Conservation (phyloP, 306 rosid genomes). For the Citrullus amarus region DNA sequence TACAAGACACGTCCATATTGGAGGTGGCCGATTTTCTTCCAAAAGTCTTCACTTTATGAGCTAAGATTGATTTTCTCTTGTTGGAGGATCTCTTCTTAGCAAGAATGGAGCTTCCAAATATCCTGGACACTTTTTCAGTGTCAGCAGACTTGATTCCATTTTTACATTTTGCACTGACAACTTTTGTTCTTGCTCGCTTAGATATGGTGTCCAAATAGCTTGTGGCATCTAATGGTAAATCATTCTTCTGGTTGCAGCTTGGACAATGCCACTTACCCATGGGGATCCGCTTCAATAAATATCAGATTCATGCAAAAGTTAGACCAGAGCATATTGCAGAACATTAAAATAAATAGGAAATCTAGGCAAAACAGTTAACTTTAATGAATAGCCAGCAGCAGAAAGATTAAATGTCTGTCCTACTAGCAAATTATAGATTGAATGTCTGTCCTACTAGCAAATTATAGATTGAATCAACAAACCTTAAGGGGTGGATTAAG, state of each 20-base stretch:
- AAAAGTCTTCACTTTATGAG: constrained; percentile 31
- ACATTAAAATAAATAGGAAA: background rate
- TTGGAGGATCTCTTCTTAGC: constrained; percentile 74
- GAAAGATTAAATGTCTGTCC: background rate
- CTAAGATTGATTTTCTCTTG: constrained; percentile 60
- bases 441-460: background rate
- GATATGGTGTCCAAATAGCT: constrained; percentile 58
- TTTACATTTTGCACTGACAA: constrained; percentile 39
- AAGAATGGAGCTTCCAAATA: constrained; percentile 65
- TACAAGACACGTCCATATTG: constrained; percentile 34
- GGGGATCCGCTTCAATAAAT: constrained; percentile 66
- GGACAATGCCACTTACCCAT: constrained; percentile 96
- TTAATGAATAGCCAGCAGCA: background rate
- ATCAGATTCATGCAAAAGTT: background rate
- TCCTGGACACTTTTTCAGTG: constrained; percentile 50
- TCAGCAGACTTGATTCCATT: constrained; percentile 47
- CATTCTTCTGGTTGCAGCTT: constrained; percentile 61
- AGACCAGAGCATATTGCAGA: constrained; percentile 1
- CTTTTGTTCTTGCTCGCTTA: constrained; percentile 85
- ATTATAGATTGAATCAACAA: constrained; percentile 16
- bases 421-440: background rate
- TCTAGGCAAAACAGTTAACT: background rate
- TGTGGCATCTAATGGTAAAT: constrained; percentile 39
- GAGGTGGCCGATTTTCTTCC: constrained; percentile 37
- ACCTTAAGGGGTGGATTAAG: constrained; percentile 99